These are phyloP conservation scores for Pythium inflatum DNA, from an alignment of 352 stramenopile species.

Conservation along the genomic window DNA sequence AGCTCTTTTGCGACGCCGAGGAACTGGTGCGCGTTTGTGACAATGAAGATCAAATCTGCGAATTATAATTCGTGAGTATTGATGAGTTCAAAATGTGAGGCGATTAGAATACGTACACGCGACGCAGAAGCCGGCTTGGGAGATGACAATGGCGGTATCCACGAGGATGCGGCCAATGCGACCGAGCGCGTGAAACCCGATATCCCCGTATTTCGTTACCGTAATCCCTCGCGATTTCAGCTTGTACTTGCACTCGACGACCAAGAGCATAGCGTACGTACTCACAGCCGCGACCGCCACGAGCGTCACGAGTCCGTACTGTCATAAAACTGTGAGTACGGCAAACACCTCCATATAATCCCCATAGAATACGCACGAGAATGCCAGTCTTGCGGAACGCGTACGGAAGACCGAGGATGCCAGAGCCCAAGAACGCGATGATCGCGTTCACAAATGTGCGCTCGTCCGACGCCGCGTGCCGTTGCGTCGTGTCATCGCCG, in stretches of 20 bases:
- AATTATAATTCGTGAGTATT: no score
- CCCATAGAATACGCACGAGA: conserved; percentile 57
- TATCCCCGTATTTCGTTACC: conserved; percentile 84
- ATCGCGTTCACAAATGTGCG: conserved; percentile 80
- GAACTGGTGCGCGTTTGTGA: no score
- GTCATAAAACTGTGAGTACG: background rate
- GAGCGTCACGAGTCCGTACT: conserved; percentile 66
- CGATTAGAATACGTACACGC: no score
- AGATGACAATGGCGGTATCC: no score
- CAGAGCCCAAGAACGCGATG: conserved; percentile 93
- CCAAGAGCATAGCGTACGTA: conserved; percentile 77
- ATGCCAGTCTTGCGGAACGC: conserved; percentile 90
- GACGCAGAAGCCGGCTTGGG: no score
- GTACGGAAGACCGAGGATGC: conserved; percentile 89
- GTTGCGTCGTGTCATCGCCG: background rate
- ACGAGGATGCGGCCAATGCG: conserved; percentile 67
- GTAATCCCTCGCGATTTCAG: conserved; percentile 52
- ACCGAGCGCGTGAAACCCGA: conserved; percentile 82
- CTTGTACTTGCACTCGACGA: conserved; percentile 83
- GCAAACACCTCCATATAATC: background rate
- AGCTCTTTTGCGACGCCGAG: no score
- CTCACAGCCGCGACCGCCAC: conserved; percentile 55
- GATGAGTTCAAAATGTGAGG: no score
- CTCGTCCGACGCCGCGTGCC: conserved; percentile 58
- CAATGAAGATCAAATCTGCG: no score